Percentiles rank a stretch among this genome's conserved stretches.
These are phyloP conservation scores for Suillus spraguei DNA, from an alignment of 768 basidiomycete species.

Conservation along the genomic window DNA sequence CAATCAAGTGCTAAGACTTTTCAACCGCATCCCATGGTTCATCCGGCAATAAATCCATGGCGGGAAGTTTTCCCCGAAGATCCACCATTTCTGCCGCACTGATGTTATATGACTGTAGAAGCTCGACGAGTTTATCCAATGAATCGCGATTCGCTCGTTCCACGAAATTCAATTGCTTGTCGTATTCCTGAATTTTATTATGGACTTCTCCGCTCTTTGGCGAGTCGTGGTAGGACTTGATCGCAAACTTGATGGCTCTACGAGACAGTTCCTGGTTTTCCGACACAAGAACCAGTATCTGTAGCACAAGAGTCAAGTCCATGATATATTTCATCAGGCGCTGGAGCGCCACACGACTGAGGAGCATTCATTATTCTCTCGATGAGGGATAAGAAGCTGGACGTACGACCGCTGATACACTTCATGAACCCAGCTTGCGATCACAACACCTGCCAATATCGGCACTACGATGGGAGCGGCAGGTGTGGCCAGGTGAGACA, in stretches of 20 bases:
- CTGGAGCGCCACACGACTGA: constrained; percentile 12
- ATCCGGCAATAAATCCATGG: no score
- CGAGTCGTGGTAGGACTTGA: neutral
- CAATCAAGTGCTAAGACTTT: neutral
- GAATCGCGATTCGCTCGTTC: neutral
- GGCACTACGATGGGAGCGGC: constrained; percentile 5
- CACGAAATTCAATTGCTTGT: neutral
- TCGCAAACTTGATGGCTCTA: neutral
- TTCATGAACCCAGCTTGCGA: constrained; percentile 4
- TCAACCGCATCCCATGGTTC: no score
- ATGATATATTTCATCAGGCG: constrained; percentile 29
- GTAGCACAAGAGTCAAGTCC: constrained; percentile 28
- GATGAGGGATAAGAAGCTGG: neutral
- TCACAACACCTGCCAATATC: neutral
- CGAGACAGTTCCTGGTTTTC: neutral
- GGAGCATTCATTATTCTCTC: neutral
- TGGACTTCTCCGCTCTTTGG: neutral
- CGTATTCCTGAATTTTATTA: neutral
- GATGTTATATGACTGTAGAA: neutral
- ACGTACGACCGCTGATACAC: constrained; percentile 1
- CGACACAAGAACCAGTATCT: constrained; percentile 18
- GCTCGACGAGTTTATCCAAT: neutral
- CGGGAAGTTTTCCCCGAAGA: neutral
- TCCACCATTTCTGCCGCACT: neutral
- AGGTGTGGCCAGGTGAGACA: neutral